Evolutionary conservation across 2,329 filamentous ascomycete genomes (phyloP), one percentile per base, ranked within the genome.

Genomic region (Penicillium sp.): DNA sequence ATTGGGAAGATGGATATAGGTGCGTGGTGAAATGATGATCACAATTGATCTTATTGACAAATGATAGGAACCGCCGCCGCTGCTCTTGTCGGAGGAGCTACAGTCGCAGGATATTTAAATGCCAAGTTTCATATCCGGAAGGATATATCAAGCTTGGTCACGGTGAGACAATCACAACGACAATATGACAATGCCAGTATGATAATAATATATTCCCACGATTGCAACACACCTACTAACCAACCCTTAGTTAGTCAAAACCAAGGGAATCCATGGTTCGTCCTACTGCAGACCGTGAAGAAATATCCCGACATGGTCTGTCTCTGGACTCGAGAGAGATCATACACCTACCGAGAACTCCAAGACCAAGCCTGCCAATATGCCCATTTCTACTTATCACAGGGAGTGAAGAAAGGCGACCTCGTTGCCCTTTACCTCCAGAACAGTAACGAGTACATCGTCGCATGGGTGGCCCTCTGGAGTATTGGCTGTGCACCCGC

Each of bases 401-500:
- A 84, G 31, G 86, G 84, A 4, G 81, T 90, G 19, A 75, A 80
- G 66, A 81, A 82, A 0, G 81, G 82, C 4, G 81, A 89, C 35
- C 75, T 89, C 2, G 86, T 90, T 0, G 84, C 81, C 4, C 78
- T 90, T 58, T 89, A 87, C 71, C 82, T 90, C 72, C 81, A 80
- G 66, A 91, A 90, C 71, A 83, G 84, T 15, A 81, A 85, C 0
- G 86, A 90, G 55, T 89, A 90, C 63, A 66, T 88, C 9, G 84
- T 89, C 49, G 81, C 82, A 3, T 88, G 87, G 84, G 68, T 90
- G 41, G 88, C 83, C 0, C 75, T 87, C 3, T 83, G 84, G 80
- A 81, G 84, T 10, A 83, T 90, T 55, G 88, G 88, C 4, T 85
- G 85, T 15, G 86, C 86, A 0, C 88, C 88, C 0, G 87, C 88